Conservation (phyloP, 2,329 filamentous ascomycete genomes). For the Macrophomina pseudophaseolina region DNA sequence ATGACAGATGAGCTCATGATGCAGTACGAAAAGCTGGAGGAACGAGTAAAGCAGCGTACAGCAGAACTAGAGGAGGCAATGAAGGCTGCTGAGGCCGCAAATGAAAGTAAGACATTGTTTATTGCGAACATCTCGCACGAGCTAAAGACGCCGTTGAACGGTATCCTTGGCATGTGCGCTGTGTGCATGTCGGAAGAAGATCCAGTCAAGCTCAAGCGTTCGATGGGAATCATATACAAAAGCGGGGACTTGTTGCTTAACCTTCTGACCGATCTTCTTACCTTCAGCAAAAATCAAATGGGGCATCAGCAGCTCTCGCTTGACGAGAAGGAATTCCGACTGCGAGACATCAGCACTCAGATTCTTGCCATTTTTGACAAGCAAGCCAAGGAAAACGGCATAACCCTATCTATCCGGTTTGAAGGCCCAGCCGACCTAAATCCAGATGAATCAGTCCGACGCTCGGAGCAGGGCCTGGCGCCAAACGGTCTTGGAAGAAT, state of each 20-base stretch:
- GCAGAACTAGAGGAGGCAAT: conserved; percentile 87
- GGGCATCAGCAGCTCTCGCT: conserved; percentile 76
- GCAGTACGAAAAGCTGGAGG: conserved; percentile 83
- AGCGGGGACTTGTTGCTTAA: conserved; percentile 84
- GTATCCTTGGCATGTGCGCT: conserved; percentile 88
- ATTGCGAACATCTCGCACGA: conserved; percentile 92
- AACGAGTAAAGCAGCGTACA: conserved; percentile 82
- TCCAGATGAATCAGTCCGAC: conserved; percentile 43
- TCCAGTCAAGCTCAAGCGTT: conserved; percentile 76
- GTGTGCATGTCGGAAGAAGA: conserved; percentile 94
- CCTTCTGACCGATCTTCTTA: conserved; percentile 84
- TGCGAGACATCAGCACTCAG: conserved; percentile 84
- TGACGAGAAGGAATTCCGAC: conserved; percentile 82
- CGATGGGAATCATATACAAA: conserved; percentile 86
- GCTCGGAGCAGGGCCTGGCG: conserved; percentile 57
- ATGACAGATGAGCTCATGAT: conserved; percentile 90
- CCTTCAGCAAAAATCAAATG: conserved; percentile 94
- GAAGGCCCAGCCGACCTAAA: conserved; percentile 56
- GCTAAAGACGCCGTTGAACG: conserved; percentile 92
- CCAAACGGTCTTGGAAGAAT: conserved; percentile 70
- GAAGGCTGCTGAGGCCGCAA: conserved; percentile 90
- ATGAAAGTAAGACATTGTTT: conserved; percentile 96
- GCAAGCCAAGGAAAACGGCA: conserved; percentile 79
- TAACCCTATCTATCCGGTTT: conserved; percentile 75
- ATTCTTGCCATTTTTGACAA: conserved; percentile 87